Conservation (phyloP, 2,329 filamentous ascomycete genomes). For the Aspergillus awamori region DNA sequence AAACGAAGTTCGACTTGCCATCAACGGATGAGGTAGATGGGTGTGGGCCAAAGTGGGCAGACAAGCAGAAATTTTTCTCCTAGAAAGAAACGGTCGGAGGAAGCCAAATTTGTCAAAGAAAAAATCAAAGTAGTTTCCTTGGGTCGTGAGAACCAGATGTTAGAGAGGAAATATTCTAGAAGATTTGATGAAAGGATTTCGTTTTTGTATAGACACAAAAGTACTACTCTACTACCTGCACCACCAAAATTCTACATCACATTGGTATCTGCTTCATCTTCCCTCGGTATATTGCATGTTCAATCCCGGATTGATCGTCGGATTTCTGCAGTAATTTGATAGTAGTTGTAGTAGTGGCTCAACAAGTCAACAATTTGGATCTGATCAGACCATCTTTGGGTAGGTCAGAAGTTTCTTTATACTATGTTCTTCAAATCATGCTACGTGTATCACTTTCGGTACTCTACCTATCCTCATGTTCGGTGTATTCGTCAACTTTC, state of each 20-base stretch:
- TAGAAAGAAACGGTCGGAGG: background rate
- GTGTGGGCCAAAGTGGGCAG: conserved; percentile 12
- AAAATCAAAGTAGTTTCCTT: background rate
- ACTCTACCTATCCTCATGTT: background rate
- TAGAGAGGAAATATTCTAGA: conserved; percentile 15
- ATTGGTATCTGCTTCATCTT: background rate
- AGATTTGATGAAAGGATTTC: background rate
- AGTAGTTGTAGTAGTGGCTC: background rate
- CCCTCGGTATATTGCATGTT: background rate
- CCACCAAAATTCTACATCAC: background rate
- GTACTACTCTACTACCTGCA: too few species aligned
- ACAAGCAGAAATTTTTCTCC: background rate
- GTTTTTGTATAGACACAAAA: too few species aligned
- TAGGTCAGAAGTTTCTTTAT: background rate
- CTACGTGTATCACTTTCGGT: background rate
- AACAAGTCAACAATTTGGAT: background rate
- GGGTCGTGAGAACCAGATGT: background rate
- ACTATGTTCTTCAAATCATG: background rate
- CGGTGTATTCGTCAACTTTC: conserved; percentile 1
- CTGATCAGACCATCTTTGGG: conserved; percentile 1
- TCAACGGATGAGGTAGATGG: background rate
- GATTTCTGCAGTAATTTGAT: background rate
- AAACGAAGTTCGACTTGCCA: conserved; percentile 5
- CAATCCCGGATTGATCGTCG: background rate
- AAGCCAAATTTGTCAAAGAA: background rate